Percentiles rank a stretch among this genome's conserved stretches.
phyloP scores from a whole-genome alignment of 225 moss, liverwort and hornwort species.

The Straminergon stramineum region DNA sequence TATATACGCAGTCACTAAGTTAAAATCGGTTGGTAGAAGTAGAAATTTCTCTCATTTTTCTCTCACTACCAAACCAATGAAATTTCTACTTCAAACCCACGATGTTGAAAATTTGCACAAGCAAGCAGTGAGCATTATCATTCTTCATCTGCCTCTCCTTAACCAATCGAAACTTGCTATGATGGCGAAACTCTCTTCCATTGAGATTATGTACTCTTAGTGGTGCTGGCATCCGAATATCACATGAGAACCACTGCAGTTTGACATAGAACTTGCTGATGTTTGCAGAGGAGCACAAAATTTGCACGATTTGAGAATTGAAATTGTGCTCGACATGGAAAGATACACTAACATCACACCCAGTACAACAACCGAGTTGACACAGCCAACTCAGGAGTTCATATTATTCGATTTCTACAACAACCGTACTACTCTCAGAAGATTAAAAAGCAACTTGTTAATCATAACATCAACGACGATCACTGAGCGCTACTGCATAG shows the following conservation, averaged over 20 bases:
- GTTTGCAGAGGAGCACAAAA: not conserved
- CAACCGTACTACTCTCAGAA: not conserved
- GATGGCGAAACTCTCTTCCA: too few species aligned
- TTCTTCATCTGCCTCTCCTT: too few species aligned
- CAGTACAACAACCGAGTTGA: not conserved
- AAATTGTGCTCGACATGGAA: not conserved
- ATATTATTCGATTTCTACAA: not conserved
- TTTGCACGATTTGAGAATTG: not conserved
- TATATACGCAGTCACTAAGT: too few species aligned
- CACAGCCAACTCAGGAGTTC: not conserved
- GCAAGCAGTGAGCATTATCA: too few species aligned
- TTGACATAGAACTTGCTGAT: not conserved
- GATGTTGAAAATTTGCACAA: too few species aligned
- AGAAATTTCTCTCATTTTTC: too few species aligned
- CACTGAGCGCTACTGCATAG: not conserved
- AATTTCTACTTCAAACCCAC: too few species aligned
- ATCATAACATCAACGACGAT: not conserved
- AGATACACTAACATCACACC: not conserved
- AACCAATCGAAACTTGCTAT: too few species aligned
- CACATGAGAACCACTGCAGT: not conserved
- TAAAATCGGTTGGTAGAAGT: too few species aligned
- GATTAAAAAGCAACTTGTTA: not conserved
- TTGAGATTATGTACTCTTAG: too few species aligned
- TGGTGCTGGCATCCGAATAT: not conserved
- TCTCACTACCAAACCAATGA: too few species aligned